Evolutionary conservation across 1,284 basidiomycete genomes (phyloP), one percentile per base, ranked within the genome.

Genomic region (Ceratobasidium papillatum): DNA sequence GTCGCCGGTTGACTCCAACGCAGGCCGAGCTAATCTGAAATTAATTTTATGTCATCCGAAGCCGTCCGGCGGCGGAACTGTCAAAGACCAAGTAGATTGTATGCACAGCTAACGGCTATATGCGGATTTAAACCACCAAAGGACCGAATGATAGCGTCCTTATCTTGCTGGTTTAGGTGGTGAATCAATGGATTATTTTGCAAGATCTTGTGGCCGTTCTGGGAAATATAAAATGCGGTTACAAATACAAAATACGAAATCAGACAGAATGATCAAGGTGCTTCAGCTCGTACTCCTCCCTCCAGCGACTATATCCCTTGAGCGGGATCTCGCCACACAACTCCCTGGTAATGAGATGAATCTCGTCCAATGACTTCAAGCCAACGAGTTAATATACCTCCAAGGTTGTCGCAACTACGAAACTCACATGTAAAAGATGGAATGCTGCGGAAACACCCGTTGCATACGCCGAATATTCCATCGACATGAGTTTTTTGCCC

Each of bases 281-380:
- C 38, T 56, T 65, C 8, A 76, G 27, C 38, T 83, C 82, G 75
- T 82, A 82, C 63, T 81, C 79, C 52, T 80, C 77, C 72, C 79
- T 83, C 86, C 86, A 87, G 36, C 78, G 77, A 30, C 80, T 80
- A 75, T 85, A 87, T 1, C 86, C 86, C 65, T 80, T 79, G 43
- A 87, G 78, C 2, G 85, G 85, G 2, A 87, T 82, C 78, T 85
- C 85, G 1, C 86, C 86, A 76, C 85, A 86, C 7, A 87, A 79
- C 30, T 80, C 78, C 34, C 82, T 83, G 19, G 84, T 83, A 59
- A 86, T 82, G 12, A 71, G 76, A 49, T 85, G 83, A 30, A 86
- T 79, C 74, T 86, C 84, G 74, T 86, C 85, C 73, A 87, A 76
- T 8, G 80, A 80, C 86, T 87, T 58, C 4, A n/a, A 58, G 25